Percentiles rank a stretch among this genome's conserved stretches.
Evolutionary conservation across 345 rosid species (phyloP).

Genomic region (Excoecaria agallocha): DNA sequence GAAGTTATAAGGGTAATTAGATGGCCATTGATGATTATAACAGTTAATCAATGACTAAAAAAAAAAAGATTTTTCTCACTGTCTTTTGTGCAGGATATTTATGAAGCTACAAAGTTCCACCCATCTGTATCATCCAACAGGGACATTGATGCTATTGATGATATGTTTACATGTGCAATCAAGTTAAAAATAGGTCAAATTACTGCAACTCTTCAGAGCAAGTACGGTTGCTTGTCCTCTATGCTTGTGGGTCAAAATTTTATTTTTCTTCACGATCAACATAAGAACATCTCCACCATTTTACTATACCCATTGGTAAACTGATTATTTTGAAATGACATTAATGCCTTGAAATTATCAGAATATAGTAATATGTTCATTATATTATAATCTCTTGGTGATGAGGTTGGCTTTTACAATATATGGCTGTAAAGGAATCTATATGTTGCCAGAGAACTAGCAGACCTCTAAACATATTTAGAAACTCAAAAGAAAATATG

Average conservation of each 20-base stretch:
- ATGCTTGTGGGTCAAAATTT: not conserved
- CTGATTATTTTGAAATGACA: not conserved
- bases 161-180: slow-evolving; percentile 50
- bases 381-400: not conserved
- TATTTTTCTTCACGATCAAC: not conserved
- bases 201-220: slow-evolving; percentile 51
- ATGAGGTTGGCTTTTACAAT: not conserved
- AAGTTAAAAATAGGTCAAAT: slow-evolving; percentile 47
- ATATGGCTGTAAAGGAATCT: not conserved
- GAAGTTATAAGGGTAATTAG: slow-evolving; percentile 80
- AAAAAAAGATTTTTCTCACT: not conserved
- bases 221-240: slow-evolving; percentile 35
- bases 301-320: not conserved
- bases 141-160: slow-evolving; percentile 43
- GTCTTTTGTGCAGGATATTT: slow-evolving; percentile 63
- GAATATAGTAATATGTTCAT: not conserved
- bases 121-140: slow-evolving; percentile 43
- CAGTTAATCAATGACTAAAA: not conserved
- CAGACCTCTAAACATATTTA: not conserved
- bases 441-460: not conserved
- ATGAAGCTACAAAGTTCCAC: slow-evolving; percentile 80
- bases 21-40: slow-evolving; percentile 11
- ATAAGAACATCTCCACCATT: not conserved
- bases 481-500: not conserved
- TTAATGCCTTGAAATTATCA: not conserved